A percentile compares a stretch with the other conserved stretches of the same genome.
Evolutionary conservation across 768 basidiomycete genomes (phyloP).

Genomic region (Phanerochaete carnosa): DNA sequence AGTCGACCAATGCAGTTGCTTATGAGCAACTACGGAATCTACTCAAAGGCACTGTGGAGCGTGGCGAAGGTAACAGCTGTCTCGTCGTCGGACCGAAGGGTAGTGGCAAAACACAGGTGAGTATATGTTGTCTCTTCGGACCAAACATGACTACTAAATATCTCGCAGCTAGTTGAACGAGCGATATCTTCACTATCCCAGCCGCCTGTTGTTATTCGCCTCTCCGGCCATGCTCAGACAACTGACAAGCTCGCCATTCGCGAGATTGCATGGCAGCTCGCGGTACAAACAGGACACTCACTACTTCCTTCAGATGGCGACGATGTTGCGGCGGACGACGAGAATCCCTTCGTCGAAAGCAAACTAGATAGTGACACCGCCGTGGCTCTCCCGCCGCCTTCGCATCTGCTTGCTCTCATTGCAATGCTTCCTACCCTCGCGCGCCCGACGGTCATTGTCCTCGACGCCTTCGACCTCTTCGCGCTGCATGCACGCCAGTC

Average conservation of each 20-base stretch:
- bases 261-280: slow-evolving; percentile 85
- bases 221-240: slow-evolving; percentile 83
- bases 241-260: slow-evolving; percentile 89
- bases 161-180: slow-evolving; percentile 53
- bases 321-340: slow-evolving; percentile 35
- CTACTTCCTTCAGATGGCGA: slow-evolving; percentile 42
- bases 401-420: slow-evolving; percentile 72
- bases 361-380: slow-evolving; percentile 16
- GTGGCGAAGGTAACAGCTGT: slow-evolving; percentile 94
- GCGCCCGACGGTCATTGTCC: slow-evolving; percentile 75
- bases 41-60: slow-evolving; percentile 65
- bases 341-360: slow-evolving; percentile 49
- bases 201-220: slow-evolving; percentile 68
- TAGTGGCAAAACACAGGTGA: slow-evolving; percentile 80
- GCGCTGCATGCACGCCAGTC: slow-evolving; percentile 89
- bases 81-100: slow-evolving; percentile 82
- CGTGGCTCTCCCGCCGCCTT: slow-evolving; percentile 53
- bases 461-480: slow-evolving; percentile 95
- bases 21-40: slow-evolving; percentile 58
- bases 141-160: neutral
- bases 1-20: slow-evolving; percentile 49
- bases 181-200: slow-evolving; percentile 45
- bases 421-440: slow-evolving; percentile 74
- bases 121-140: slow-evolving; percentile 23
- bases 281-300: slow-evolving; percentile 67